Conservation (phyloP, 495 filamentous ascomycete genomes). For the Opeltia flavorubescens region DNA sequence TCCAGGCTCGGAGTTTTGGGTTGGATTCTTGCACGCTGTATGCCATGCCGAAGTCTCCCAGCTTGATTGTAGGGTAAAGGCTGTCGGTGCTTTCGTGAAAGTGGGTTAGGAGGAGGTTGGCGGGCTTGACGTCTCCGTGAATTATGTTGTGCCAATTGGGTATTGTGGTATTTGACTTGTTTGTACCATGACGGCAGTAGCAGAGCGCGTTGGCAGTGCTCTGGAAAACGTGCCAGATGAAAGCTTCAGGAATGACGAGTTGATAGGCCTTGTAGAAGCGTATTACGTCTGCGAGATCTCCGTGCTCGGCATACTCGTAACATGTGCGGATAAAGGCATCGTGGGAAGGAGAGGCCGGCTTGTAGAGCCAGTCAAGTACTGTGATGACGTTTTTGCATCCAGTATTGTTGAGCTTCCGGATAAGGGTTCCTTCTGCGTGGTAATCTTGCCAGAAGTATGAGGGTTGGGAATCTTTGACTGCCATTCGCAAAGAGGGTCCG, state of each 20-base stretch:
- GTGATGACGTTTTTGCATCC: slow-evolving; percentile 15
- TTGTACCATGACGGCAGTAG: slow-evolving; percentile 9
- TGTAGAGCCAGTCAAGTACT: slow-evolving; percentile 11
- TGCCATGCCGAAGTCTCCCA: slow-evolving; percentile 12
- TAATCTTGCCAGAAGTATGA: slow-evolving; percentile 8
- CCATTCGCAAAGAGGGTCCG: not conserved
- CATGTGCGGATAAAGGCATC: slow-evolving; percentile 2
- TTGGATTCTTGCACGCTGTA: not conserved
- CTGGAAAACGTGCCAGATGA: slow-evolving; percentile 15
- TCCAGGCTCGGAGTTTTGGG: not conserved
- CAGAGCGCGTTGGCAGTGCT: slow-evolving; percentile 11
- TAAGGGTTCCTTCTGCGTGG: slow-evolving; percentile 10
- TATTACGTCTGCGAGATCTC: not conserved
- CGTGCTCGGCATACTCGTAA: slow-evolving; percentile 8
- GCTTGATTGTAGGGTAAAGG: slow-evolving; percentile 12
- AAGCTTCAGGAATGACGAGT: slow-evolving; percentile 12
- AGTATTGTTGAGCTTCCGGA: slow-evolving; percentile 7
- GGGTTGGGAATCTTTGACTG: not conserved
- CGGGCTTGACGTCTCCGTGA: slow-evolving; percentile 42
- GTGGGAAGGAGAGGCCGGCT: not conserved
- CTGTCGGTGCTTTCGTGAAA: slow-evolving; percentile 1
- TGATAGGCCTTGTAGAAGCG: not conserved
- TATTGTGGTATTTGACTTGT: not conserved
- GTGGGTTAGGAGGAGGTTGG: slow-evolving; percentile 31
- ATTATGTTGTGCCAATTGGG: slow-evolving; percentile 22